Evolutionary conservation across 2,329 filamentous ascomycete species (phyloP).

Genomic region (Lachnellula occidentalis): DNA sequence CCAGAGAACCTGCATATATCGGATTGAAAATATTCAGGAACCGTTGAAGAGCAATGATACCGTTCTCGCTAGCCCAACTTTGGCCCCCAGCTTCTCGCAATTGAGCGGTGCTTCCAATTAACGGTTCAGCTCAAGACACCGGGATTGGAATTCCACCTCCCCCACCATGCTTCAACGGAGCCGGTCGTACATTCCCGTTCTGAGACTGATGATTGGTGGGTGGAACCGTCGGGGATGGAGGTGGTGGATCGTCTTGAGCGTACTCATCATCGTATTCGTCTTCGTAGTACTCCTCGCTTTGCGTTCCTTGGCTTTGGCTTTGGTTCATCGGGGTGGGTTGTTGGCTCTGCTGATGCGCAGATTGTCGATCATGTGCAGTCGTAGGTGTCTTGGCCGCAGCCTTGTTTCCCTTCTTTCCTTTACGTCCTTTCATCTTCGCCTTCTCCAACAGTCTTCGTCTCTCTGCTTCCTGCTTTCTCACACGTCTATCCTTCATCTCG

Average conservation of each 20-base stretch:
- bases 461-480: constrained; percentile 79
- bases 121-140: constrained; percentile 3
- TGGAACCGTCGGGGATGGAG: constrained; percentile 18
- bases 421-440: constrained; percentile 87
- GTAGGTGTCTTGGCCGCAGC: constrained; percentile 19
- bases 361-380: constrained; percentile 23
- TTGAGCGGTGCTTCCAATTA: background rate
- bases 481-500: constrained; percentile 86
- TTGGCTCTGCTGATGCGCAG: constrained; percentile 32
- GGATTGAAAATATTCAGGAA: background rate
- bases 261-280: constrained; percentile 46
- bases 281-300: constrained; percentile 43
- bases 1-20: background rate
- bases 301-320: constrained; percentile 34
- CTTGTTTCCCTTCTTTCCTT: constrained; percentile 79
- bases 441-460: constrained; percentile 81
- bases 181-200: constrained; percentile 8
- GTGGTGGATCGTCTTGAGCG: constrained; percentile 21
- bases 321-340: constrained; percentile 28
- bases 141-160: constrained; percentile 5
- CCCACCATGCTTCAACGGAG: constrained; percentile 10
- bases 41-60: background rate
- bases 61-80: background rate
- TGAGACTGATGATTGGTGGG: constrained; percentile 6
- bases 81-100: background rate